Conservation (phyloP, 768 basidiomycete species). For the Boletus bicolor region DNA sequence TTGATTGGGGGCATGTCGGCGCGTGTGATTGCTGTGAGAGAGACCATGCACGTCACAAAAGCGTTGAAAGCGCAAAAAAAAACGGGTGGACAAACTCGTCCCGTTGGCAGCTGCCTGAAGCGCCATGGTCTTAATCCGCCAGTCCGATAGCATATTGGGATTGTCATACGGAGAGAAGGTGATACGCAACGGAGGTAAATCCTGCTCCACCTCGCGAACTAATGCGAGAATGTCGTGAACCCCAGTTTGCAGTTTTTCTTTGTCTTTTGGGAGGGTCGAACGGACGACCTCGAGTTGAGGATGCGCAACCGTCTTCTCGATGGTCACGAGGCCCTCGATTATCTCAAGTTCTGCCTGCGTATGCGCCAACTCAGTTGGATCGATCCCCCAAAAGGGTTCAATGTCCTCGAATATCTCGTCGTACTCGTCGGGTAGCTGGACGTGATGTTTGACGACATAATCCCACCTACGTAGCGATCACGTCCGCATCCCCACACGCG, state of each 20-base stretch:
- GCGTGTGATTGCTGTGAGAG: conserved; percentile 24
- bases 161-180: conserved; percentile 31
- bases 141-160: conserved; percentile 27
- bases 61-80: background rate
- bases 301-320: conserved; percentile 19
- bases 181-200: conserved; percentile 32
- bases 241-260: background rate
- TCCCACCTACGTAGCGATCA: conserved; percentile 34
- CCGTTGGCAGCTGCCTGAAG: conserved; percentile 29
- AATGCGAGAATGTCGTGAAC: conserved; percentile 21
- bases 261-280: conserved; percentile 8
- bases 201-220: conserved; percentile 26
- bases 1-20: conserved; percentile 35
- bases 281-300: conserved; percentile 15
- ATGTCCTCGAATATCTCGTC: conserved; percentile 42
- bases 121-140: conserved; percentile 21
- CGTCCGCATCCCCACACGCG: background rate
- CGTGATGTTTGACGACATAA: conserved; percentile 37
- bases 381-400: conserved; percentile 37
- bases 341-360: conserved; percentile 24
- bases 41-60: background rate
- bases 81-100: conserved; percentile 17
- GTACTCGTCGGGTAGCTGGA: conserved; percentile 46
- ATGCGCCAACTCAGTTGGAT: conserved; percentile 25
- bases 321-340: conserved; percentile 11